Evolutionary conservation across 257 asterid species (phyloP), one percentile per base, ranked within the genome.

Genomic region (Solanum lignicaule): DNA sequence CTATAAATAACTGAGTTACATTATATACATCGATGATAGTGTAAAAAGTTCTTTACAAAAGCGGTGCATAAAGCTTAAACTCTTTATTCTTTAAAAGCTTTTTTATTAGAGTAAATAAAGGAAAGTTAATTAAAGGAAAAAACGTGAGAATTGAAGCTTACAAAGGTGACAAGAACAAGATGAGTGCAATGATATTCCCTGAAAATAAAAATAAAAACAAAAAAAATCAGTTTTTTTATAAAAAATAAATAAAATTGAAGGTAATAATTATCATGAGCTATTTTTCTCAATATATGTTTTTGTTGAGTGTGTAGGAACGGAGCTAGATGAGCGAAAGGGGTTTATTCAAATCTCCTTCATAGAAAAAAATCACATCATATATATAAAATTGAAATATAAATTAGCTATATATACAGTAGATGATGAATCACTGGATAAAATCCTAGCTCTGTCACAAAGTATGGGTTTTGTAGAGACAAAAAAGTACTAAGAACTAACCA

Each of bases 131-230:
- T 41, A 60, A 11, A 14, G 25, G 31, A 12, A 78, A 31, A 31
- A 2, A 18, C 1, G 10, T n/a, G 27, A 18, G 86, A 46, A 81
- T 66, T 41, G 83, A 74, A 88, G 88, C 98, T 93, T 93, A 95
- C 99, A 88, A 82, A 1, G 99, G 98, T 20, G 99, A 96, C 88
- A 94, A 76, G 83, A 96, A 96, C 92, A 96, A 58, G 87, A 89
- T 36, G 85, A 95, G 91, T 9, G 99, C 90, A 86, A 91, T 93
- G 89, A 92, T 62, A 91, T 96, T 96, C 84, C 99, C 98, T 96
- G 98, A 31, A 91, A 91, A 52, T 7, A 38, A 38, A 36, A 36
- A 35, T 36, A 36, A 36, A 38, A 36, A 84, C 14, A 6, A 55
- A 20, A 27, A 55, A 32, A 41, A 8, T 12, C 15, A 58, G 15